These are phyloP conservation scores for Gossypium thurberi DNA, from an alignment of 345 rosid genomes.

Conservation along the genomic window DNA sequence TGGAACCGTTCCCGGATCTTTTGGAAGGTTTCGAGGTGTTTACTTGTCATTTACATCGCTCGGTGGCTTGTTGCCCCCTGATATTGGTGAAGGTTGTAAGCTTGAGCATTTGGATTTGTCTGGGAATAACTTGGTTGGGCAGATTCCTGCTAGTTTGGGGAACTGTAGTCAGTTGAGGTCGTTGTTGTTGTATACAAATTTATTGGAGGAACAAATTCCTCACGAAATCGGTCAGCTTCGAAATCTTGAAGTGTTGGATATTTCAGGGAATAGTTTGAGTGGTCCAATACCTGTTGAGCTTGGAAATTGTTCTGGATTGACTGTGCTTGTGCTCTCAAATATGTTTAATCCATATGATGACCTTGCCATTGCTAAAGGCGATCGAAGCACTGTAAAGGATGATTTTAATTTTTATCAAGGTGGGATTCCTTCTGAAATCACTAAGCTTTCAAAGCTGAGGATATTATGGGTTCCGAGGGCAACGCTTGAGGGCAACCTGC, in stretches of 20 bases:
- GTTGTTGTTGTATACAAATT: conserved; percentile 60
- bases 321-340: conserved; percentile 74
- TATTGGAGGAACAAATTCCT: conserved; percentile 73
- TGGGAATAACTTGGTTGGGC: conserved; percentile 60
- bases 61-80: conserved; percentile 49
- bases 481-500: conserved; percentile 58
- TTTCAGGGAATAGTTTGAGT: conserved; percentile 75
- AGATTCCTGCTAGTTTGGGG: conserved; percentile 67
- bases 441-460: conserved; percentile 59
- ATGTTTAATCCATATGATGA: conserved; percentile 39
- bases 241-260: conserved; percentile 84
- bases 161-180: conserved; percentile 51
- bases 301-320: conserved; percentile 60
- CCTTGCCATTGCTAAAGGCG: conserved; percentile 32
- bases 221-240: conserved; percentile 54
- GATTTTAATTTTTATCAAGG: conserved; percentile 81
- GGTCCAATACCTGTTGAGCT: conserved; percentile 69
- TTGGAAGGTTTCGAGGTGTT: conserved; percentile 57
- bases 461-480: conserved; percentile 88
- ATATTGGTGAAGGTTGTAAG: conserved; percentile 59
- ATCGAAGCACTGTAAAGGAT: conserved; percentile 35
- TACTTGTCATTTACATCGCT: conserved; percentile 59
- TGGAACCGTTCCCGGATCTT: conserved; percentile 63
- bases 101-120: conserved; percentile 90
- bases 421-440: conserved; percentile 49